These are phyloP conservation scores for Protomyces gravidus DNA, from an alignment of 1,139 yeast genomes.

Conservation along the genomic window DNA sequence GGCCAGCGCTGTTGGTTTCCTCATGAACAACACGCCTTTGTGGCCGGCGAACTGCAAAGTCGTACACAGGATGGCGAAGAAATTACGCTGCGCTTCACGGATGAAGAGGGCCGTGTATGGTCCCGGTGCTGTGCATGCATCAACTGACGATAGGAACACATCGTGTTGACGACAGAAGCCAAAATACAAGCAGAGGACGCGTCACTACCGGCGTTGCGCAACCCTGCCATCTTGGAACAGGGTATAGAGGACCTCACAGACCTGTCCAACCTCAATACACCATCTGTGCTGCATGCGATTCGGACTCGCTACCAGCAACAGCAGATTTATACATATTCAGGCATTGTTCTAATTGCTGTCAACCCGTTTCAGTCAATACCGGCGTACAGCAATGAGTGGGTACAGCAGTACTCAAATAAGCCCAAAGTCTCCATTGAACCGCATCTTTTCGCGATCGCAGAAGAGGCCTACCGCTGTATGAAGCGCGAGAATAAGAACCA, in stretches of 20 bases:
- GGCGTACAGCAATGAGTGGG: slow-evolving; percentile 82
- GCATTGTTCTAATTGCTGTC: slow-evolving; percentile 93
- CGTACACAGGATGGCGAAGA: slow-evolving; percentile 46
- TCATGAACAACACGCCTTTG: slow-evolving; percentile 82
- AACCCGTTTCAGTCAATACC: slow-evolving; percentile 92
- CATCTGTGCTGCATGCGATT: slow-evolving; percentile 87
- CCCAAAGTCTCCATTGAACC: slow-evolving; percentile 94
- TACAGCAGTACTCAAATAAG: slow-evolving; percentile 89
- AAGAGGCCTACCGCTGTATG: slow-evolving; percentile 96
- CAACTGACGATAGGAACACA: slow-evolving; percentile 10
- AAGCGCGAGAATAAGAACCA: slow-evolving; percentile 77
- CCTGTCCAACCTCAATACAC: slow-evolving; percentile 87
- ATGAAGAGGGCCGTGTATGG: slow-evolving; percentile 53
- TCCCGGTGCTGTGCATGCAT: not conserved
- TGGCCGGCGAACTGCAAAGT: slow-evolving; percentile 73
- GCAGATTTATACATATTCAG: slow-evolving; percentile 91
- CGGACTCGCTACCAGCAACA: slow-evolving; percentile 74
- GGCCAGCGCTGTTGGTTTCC: slow-evolving; percentile 88
- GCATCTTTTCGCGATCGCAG: slow-evolving; percentile 95
- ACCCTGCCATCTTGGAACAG: slow-evolving; percentile 80
- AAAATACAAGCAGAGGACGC: slow-evolving; percentile 53
- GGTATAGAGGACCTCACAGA: slow-evolving; percentile 89
- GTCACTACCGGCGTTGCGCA: slow-evolving; percentile 70
- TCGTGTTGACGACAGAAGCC: slow-evolving; percentile 37
- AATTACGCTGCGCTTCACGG: slow-evolving; percentile 55